phyloP scores from a whole-genome alignment of 441 rosid species.

The Adansonia gregorii region DNA sequence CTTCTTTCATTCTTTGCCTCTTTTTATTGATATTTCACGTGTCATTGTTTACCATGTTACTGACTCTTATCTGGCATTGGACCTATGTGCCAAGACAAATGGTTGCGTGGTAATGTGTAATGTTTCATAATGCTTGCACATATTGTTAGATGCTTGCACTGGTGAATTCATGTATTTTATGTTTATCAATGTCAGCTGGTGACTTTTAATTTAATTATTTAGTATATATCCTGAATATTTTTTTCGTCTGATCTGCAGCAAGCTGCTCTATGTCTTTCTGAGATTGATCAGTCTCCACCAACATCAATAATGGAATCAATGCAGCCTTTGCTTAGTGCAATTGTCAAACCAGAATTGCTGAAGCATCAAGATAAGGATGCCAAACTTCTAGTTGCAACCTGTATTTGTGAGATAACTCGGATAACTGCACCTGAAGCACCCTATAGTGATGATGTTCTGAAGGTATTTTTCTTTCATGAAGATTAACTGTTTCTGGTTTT shows the following conservation, averaged over 20 bases:
- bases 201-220: neutral
- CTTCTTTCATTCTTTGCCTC: conserved; percentile 11
- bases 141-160: conserved; percentile 30
- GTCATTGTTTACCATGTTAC: conserved; percentile 14
- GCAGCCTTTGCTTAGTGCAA: conserved; percentile 82
- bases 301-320: conserved; percentile 69
- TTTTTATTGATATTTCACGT: conserved; percentile 7
- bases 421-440: conserved; percentile 99
- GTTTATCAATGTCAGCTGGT: neutral
- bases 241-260: conserved; percentile 61
- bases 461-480: conserved; percentile 56
- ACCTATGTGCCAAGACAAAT: neutral
- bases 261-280: conserved; percentile 84
- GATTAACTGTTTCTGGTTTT: conserved; percentile 19
- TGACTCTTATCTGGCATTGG: neutral
- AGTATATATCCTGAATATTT: conserved; percentile 12
- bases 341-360: conserved; percentile 84
- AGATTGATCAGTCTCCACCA: conserved; percentile 88
- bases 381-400: conserved; percentile 95
- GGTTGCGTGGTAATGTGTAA: neutral
- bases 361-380: conserved; percentile 96
- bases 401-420: conserved; percentile 96
- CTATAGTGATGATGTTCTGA: conserved; percentile 79
- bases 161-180: neutral
- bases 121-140: conserved; percentile 3